A percentile compares a stretch with the other conserved stretches of the same genome.
Evolutionary conservation across 140 eudicot species (phyloP).

Genomic region (Stevia rebaudiana): DNA sequence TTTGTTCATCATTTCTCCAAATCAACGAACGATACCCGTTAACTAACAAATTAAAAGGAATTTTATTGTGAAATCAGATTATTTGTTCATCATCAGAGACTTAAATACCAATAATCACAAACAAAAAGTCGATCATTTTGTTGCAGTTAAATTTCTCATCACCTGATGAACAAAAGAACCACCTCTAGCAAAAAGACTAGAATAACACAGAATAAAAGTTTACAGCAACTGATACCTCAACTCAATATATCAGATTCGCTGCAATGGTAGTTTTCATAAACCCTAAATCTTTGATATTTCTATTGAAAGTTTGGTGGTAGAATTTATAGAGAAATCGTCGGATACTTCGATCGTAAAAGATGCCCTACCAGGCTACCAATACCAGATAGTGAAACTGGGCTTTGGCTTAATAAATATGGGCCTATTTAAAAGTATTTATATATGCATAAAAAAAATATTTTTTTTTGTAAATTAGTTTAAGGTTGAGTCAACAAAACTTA

Average conservation of each 20-base stretch:
- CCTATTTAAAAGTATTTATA: neutral
- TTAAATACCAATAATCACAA: conserved; percentile 34
- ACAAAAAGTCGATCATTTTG: conserved; percentile 28
- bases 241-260: neutral
- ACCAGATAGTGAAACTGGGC: neutral
- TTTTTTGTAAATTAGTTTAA: too few species aligned
- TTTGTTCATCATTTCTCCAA: conserved; percentile 42
- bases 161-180: conserved; percentile 12
- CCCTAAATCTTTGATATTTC: neutral
- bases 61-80: too few species aligned
- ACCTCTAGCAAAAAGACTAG: neutral
- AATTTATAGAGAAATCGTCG: neutral
- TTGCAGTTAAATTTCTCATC: conserved; percentile 33
- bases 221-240: neutral
- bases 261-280: neutral
- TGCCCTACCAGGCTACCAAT: too few species aligned
- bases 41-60: too few species aligned
- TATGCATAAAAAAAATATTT: too few species aligned
- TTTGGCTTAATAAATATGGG: neutral
- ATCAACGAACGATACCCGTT: neutral
- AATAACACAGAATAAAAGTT: neutral
- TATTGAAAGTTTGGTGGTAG: neutral
- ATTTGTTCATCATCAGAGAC: conserved; percentile 26
- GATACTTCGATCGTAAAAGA: neutral
- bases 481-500: too few species aligned